Evolutionary conservation across 805 yeast species (phyloP), one percentile per base, ranked within the genome.

Genomic region (Wickerhamiella brachini): DNA sequence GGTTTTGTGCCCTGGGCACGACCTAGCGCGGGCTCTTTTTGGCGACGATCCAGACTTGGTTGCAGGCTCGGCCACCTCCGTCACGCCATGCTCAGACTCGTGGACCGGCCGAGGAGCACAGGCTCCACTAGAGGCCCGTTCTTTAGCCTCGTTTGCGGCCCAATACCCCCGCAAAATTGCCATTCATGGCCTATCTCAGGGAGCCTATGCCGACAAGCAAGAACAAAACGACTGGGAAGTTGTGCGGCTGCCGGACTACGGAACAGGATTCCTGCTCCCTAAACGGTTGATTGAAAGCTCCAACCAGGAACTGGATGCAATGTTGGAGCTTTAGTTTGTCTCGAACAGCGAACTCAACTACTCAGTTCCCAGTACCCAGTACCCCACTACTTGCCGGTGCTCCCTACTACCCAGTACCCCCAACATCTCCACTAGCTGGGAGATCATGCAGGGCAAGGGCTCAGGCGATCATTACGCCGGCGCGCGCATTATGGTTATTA

Each of bases 11-110:
- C 70, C 74, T 47, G 97, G 97, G 9, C 77, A 87, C 39, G 95
- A 88, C 64, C 80, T 88, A 52, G 95, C 86, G 62, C 94, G 57
- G 18, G 82, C 94, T 1, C 85, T 80, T 66, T 86, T 83, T 60
- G 20, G 20, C 41, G 18, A 37, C 38, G 5, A 15, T 9, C n/a
- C 38, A 3, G 41, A 37, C 7, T 72, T 77, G 2, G 67, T 70
- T 34, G 38, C 38, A 12, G 15, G 13, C 13, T 72, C 77, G 3
- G 67, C 70, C 48, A 75, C 81, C 47, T 22, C 46, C 18, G 69
- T 70, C 34, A 61, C 63, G 10, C 86, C 90, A 2, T 88, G 96
- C 66, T 82, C 85, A 42, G 95, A 85, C 61, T 85, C 81, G 47
- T 88, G 85, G 64, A 71, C 83, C 38, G 97, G 97, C 10, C 85